A percentile compares a stretch with the other conserved stretches of the same genome.
Evolutionary conservation across 139 green algal species (phyloP).

Genomic region (Chlamydomonas eustigma): DNA sequence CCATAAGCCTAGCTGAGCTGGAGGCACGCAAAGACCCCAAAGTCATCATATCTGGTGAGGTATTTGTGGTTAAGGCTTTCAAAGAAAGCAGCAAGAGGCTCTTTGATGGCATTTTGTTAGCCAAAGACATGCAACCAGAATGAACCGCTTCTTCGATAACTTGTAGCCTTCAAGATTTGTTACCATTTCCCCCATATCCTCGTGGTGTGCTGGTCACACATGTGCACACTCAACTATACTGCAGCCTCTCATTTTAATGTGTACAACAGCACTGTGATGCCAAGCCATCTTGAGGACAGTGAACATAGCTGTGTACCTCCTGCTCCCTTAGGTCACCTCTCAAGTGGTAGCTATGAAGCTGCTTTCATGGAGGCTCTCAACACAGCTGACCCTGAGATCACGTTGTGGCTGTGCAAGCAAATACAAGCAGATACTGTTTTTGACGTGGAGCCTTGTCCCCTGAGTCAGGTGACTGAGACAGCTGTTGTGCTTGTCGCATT

Average conservation of each 20-base stretch:
- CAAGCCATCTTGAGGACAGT: no score
- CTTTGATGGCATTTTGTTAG: neutral
- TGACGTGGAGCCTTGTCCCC: slow-evolving; percentile 6
- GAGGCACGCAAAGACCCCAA: neutral
- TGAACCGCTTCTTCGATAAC: no score
- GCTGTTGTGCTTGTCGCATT: no score
- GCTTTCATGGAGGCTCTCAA: slow-evolving; percentile 8
- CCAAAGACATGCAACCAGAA: no score
- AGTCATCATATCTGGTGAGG: neutral
- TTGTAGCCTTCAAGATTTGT: no score
- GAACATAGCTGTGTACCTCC: no score
- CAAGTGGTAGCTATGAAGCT: neutral
- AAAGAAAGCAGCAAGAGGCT: neutral
- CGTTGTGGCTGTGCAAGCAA: slow-evolving; percentile 16
- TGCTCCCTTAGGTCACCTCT: neutral
- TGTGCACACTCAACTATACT: no score
- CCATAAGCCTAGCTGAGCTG: slow-evolving; percentile 13
- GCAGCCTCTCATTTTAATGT: no score
- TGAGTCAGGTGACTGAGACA: slow-evolving; percentile 1
- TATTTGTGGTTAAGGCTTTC: neutral
- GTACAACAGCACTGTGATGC: no score
- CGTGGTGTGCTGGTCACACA: no score
- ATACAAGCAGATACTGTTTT: neutral
- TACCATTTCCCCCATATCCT: no score
- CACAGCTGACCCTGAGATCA: neutral